phyloP scores from a whole-genome alignment of 805 yeast genomes.

The Kazachstania viticola region DNA sequence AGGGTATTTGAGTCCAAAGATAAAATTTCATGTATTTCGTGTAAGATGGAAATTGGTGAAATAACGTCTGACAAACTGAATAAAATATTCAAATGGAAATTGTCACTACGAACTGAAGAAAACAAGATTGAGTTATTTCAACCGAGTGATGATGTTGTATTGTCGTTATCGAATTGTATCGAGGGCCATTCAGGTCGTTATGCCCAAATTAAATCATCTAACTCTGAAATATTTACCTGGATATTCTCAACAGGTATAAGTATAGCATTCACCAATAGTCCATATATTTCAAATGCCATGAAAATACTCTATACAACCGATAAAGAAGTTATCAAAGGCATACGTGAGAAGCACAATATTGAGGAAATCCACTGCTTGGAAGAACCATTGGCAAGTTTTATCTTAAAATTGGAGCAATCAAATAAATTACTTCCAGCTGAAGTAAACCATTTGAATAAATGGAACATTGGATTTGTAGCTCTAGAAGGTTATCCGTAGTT shows the following conservation, averaged over 20 bases:
- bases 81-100: conserved; percentile 20
- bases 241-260: conserved; percentile 17
- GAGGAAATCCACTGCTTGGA: conserved; percentile 10
- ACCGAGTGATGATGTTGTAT: conserved; percentile 14
- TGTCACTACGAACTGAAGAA: conserved; percentile 5
- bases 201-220: too few species aligned
- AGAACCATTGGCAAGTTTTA: conserved; percentile 10
- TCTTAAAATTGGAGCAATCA: conserved; percentile 3
- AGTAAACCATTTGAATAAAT: too few species aligned
- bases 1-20: not conserved
- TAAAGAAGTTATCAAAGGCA: not conserved
- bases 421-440: conserved; percentile 12
- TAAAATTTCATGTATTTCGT: conserved; percentile 9
- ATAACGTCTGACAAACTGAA: conserved; percentile 9
- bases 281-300: conserved; percentile 8
- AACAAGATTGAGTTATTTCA: conserved; percentile 5
- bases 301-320: conserved; percentile 17
- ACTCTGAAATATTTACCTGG: too few species aligned
- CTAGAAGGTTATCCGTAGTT: too few species aligned
- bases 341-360: conserved; percentile 7
- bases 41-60: conserved; percentile 14
- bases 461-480: too few species aligned
- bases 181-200: conserved; percentile 18
- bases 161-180: conserved; percentile 12
- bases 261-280: conserved; percentile 7